Base-by-base conservation (phyloP, 495 filamentous ascomycete species). In the Friedmanniomyces simplex region DNA sequence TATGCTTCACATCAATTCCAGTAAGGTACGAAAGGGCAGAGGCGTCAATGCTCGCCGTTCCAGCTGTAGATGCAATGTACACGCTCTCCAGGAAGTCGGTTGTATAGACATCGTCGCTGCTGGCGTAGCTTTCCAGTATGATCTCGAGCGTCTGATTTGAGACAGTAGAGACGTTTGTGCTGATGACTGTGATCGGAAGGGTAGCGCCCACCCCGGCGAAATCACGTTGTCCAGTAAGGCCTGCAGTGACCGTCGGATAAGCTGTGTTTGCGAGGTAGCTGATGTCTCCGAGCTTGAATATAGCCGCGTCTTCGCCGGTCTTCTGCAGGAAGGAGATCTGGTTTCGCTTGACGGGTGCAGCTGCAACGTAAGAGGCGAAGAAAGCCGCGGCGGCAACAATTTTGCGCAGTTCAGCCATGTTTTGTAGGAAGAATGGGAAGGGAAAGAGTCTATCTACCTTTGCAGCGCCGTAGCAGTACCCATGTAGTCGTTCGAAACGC, bases 71-170 rank as follows among this genome's bases (percentile, higher is more conserved):
- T 4, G 26, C 51, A 52, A 73, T 58, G 46, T 67, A 71, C 26
- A 73, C 21, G 7, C 64, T 58, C 28, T 65, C 63, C 14, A 73
- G 58, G 58, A 73, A 73, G 43, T 69, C 67, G 11, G 54, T 12
- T 13, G 43, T 57, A 49, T 55, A 65, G 22, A 67, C 64, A 61
- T 54, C 52, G 26, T 54, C 52, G 22, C 52, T 37, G 14, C 14
- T 20, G 34, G 34, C 52, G 24, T 63, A 66, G 18, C 21, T 42
- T 2, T 25, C 21, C 20, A 66, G 48, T 10, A 43, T 49, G 22
- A 10, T 32, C 26, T 63, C 50, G 20, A 66, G 34, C 11, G 37
- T 25, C 50, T 41, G 22, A 11, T 41, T 8, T 24, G 52, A 50
- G 2, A 54, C 37, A 2, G 14, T 37, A 1, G 60, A 45, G 14